phyloP scores from a whole-genome alignment of 1,284 basidiomycete genomes.

The Ceratobasidium sp. region DNA sequence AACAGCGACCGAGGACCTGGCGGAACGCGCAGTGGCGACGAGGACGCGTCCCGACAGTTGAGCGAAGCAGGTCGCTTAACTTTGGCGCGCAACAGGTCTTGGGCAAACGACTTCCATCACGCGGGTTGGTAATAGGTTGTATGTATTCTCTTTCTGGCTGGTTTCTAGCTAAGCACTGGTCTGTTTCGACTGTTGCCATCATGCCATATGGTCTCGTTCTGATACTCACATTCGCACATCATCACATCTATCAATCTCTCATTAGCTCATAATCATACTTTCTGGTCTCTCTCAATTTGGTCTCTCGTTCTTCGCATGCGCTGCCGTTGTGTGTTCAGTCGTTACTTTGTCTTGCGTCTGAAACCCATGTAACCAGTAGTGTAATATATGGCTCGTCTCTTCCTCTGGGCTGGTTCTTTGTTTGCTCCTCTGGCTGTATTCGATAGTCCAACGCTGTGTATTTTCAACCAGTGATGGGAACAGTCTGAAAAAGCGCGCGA shows the following conservation, averaged over 20 bases:
- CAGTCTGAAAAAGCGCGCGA: not conserved
- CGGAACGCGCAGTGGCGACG: conserved; percentile 28
- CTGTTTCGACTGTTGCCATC: conserved; percentile 24
- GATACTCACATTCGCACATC: conserved; percentile 9
- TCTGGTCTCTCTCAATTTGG: conserved; percentile 17
- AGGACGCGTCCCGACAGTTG: conserved; percentile 53
- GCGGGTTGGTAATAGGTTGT: conserved; percentile 62
- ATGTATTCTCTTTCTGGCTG: conserved; percentile 11
- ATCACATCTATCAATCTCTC: conserved; percentile 17
- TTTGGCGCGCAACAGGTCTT: conserved; percentile 68
- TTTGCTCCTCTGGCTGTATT: not conserved
- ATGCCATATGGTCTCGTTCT: conserved; percentile 1
- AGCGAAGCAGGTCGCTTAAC: conserved; percentile 46
- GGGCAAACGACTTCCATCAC: conserved; percentile 72
- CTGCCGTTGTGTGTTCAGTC: conserved; percentile 30
- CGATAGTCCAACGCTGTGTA: not conserved
- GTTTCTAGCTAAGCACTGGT: conserved; percentile 18
- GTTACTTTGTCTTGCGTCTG: conserved; percentile 33
- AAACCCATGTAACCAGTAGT: conserved; percentile 36
- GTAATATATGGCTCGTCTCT: conserved; percentile 32
- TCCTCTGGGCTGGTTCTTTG: not conserved
- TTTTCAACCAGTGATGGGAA: not conserved
- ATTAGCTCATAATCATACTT: conserved; percentile 16
- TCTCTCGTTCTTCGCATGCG: conserved; percentile 17
- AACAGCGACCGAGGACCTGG: conserved; percentile 45